These are phyloP conservation scores for Neofusicoccum sp. DNA, from an alignment of 2,329 filamentous ascomycete species.

Conservation along the genomic window DNA sequence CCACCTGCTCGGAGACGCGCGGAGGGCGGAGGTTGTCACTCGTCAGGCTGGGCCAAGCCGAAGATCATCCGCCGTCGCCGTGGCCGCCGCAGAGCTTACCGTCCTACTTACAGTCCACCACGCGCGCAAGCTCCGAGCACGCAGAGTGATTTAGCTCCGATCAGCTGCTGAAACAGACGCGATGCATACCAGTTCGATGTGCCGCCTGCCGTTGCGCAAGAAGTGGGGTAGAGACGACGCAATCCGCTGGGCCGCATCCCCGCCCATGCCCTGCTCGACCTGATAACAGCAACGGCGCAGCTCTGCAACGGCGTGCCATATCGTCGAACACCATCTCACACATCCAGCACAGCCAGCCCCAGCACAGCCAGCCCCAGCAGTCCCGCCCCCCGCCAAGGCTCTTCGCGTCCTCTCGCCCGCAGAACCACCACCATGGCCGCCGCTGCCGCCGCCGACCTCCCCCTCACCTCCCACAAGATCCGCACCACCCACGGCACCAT, in stretches of 20 bases:
- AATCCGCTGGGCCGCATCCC: not conserved
- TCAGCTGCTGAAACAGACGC: too few relatives aligned
- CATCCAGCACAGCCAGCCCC: not conserved
- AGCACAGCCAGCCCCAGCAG: not conserved
- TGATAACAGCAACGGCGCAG: not conserved
- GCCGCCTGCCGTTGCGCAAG: too few relatives aligned
- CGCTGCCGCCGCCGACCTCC: not conserved
- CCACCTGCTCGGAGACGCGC: too few relatives aligned
- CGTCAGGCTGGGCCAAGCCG: too few relatives aligned
- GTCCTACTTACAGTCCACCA: too few relatives aligned
- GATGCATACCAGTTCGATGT: too few relatives aligned
- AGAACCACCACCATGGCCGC: not conserved
- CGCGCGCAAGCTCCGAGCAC: too few relatives aligned
- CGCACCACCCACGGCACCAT: slow-evolving; percentile 13
- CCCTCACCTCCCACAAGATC: not conserved
- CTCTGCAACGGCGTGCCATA: too few relatives aligned
- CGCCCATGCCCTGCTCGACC: not conserved
- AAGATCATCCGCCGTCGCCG: too few relatives aligned
- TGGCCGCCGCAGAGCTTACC: too few relatives aligned
- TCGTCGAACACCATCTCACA: not conserved
- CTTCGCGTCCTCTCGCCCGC: not conserved
- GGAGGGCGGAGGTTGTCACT: too few relatives aligned
- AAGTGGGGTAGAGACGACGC: slow-evolving; percentile 2
- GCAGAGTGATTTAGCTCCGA: too few relatives aligned
- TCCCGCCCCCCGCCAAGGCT: not conserved